Conservation (phyloP, 768 basidiomycete species). For the Cystobasidium ongulense region DNA sequence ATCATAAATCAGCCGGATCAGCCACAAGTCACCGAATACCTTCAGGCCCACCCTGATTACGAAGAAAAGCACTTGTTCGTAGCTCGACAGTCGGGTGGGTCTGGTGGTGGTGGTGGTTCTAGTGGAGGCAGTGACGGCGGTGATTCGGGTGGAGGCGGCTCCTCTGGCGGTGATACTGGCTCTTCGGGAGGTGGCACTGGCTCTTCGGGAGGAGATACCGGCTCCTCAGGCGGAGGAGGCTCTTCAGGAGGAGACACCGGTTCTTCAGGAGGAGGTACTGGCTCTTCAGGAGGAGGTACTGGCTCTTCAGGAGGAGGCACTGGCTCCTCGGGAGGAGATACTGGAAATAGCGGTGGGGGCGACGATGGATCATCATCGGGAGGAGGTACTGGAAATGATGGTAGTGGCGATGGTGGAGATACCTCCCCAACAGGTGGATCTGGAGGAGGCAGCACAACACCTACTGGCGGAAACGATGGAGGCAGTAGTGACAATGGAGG, state of each 20-base stretch:
- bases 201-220: no score
- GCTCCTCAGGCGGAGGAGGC: not conserved
- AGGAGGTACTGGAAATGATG: not conserved
- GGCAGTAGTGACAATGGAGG: not conserved
- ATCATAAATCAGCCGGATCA: not conserved
- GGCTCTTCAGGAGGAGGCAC: not conserved
- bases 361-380: not conserved
- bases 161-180: no score
- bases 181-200: no score
- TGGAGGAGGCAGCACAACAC: not conserved
- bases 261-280: no score
- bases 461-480: no score
- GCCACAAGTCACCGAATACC: not conserved
- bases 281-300: not conserved
- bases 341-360: not conserved
- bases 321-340: not conserved
- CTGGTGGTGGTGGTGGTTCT: not conserved
- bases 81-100: not conserved
- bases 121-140: not conserved
- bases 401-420: not conserved
- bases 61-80: not conserved
- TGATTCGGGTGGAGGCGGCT: no score
- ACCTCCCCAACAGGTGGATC: not conserved
- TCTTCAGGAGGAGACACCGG: no score
- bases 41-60: not conserved